Evolutionary conservation across 2,329 filamentous ascomycete species (phyloP).

Genomic region (Calonectria naviculata): DNA sequence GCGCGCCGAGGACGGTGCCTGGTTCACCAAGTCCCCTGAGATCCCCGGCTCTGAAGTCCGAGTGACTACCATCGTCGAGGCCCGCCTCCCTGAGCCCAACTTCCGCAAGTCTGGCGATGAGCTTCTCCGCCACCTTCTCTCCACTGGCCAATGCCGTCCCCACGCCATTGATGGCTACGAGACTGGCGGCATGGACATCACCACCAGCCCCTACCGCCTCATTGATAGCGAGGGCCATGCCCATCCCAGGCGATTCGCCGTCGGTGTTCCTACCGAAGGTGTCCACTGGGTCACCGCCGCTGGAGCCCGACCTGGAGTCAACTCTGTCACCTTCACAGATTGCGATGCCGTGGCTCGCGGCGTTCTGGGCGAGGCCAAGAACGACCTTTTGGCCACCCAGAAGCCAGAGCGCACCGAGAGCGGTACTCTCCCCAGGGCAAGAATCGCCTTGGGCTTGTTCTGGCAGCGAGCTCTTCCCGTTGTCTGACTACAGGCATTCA

Average conservation of each 20-base stretch:
- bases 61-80: background rate
- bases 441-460: background rate
- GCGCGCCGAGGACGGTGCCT: background rate
- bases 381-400: background rate
- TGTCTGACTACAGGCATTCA: background rate
- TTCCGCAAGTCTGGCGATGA: background rate
- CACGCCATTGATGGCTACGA: background rate
- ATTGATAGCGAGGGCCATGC: background rate
- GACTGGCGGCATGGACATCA: background rate
- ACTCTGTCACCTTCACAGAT: background rate
- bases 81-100: background rate
- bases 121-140: background rate
- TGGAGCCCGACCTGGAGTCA: background rate
- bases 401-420: background rate
- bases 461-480: background rate
- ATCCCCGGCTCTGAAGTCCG: background rate
- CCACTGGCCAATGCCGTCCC: background rate
- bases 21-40: background rate
- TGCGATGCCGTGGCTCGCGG: background rate
- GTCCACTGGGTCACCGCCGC: background rate
- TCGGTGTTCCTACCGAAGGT: background rate
- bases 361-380: background rate
- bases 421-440: background rate
- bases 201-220: background rate
- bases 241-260: background rate